phyloP scores from a whole-genome alignment of 768 basidiomycete genomes.

The Tubosaeta sp. region DNA sequence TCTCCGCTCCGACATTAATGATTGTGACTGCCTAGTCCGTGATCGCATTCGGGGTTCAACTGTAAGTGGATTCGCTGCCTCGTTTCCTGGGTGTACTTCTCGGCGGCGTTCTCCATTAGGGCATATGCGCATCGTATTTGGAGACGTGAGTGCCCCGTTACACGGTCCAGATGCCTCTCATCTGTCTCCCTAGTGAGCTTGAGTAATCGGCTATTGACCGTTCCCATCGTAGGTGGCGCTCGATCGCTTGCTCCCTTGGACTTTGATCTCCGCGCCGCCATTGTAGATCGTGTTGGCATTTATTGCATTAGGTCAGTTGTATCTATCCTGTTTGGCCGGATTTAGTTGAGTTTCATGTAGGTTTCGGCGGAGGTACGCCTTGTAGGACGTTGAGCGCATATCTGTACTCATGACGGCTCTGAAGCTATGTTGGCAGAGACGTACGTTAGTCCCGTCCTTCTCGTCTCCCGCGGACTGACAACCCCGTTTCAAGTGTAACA shows the following conservation, averaged over 20 bases:
- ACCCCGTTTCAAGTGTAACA: slow-evolving; percentile 13
- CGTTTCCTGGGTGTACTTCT: background rate
- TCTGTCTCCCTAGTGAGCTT: slow-evolving; percentile 27
- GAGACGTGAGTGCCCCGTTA: slow-evolving; percentile 25
- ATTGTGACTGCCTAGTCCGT: slow-evolving; percentile 19
- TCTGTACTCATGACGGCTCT: slow-evolving; percentile 1
- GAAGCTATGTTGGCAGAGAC: slow-evolving; percentile 32
- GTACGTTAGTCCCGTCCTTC: slow-evolving; percentile 9
- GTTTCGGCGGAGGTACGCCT: slow-evolving; percentile 27
- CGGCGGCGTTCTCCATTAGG: slow-evolving; percentile 16
- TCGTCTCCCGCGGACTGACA: background rate
- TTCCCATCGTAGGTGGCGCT: slow-evolving; percentile 28
- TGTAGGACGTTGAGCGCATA: background rate
- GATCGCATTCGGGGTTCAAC: slow-evolving; percentile 34
- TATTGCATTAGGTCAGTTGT: slow-evolving; percentile 24
- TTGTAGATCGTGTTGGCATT: slow-evolving; percentile 25
- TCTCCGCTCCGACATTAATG: background rate
- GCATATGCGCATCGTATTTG: slow-evolving; percentile 36
- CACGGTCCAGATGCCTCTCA: background rate
- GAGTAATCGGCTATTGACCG: slow-evolving; percentile 26
- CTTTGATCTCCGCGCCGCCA: background rate
- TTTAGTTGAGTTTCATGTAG: slow-evolving; percentile 8
- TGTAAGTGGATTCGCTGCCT: slow-evolving; percentile 19
- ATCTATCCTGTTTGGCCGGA: background rate
- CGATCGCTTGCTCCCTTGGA: background rate